Evolutionary conservation across 805 yeast genomes (phyloP), one percentile per base, ranked within the genome.

Genomic region (Saccharomycopsis fermentans): DNA sequence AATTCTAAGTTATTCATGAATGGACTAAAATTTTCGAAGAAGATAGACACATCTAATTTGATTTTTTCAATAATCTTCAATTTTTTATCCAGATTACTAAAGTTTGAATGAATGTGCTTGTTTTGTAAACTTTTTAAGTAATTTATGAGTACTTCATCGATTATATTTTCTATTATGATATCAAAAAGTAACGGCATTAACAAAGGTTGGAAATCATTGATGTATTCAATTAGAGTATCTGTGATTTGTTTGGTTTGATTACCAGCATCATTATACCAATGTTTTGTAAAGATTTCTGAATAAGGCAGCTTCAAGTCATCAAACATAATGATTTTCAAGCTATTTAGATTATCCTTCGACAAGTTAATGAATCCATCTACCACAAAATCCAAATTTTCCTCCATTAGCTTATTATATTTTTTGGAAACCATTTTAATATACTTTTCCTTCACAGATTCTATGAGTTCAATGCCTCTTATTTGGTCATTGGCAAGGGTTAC

Each of bases 401-500:
- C 80, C 48, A 90, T 87, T 57, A 80, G 78, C 17, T 77, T 77
- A 57, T 78, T 76, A 70, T 87, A 86, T 58, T 76, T 79, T 48
- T 83, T 84, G 43, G 85, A 77, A 50, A 89, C 86, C 66, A 82
- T 75, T n/a, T 80, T 81, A 24, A 81, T 80, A 64, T 85, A 78
- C 59, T 85, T 78, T 54, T 81, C 81, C 5, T 86, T 78, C 58
- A 87, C 83, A 26, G 87, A 86, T 62, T 87, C 94, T 1, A 84
- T 73, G 62, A 81, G 81, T 64, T 81, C 85, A 2, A 87, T 86
- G 16, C 84, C 84, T 62, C 83, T 77, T 74, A 83, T 81, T 70
- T 87, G 95, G 64, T 91, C 94, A 70, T 90, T 90, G 2, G 91
- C 92, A 17, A 88, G 76, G 0, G 96, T 96, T 16, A 87, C 80